These are phyloP conservation scores for Shiraia sp. DNA, from an alignment of 2,329 filamentous ascomycete species.

Conservation along the genomic window DNA sequence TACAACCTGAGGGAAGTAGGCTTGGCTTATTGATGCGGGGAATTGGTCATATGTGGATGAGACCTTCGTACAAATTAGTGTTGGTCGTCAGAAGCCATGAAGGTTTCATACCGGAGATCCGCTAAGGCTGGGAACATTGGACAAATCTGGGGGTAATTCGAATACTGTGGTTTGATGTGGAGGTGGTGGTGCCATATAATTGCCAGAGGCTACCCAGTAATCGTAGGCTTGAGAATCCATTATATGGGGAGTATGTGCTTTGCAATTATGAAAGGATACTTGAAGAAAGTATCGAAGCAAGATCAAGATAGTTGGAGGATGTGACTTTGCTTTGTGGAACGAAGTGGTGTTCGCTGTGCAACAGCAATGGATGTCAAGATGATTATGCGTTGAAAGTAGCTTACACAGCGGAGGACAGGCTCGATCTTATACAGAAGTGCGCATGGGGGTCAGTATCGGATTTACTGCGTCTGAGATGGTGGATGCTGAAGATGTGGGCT, in stretches of 20 bases:
- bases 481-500: conserved; percentile 22
- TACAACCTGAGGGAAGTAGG: conserved; percentile 39
- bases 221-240: conserved; percentile 45
- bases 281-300: conserved; percentile 9
- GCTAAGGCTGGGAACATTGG: conserved; percentile 44
- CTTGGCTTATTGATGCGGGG: conserved; percentile 34
- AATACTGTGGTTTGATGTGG: conserved; percentile 38
- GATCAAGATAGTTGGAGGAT: neutral
- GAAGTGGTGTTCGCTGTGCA: conserved; percentile 3
- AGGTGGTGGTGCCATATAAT: conserved; percentile 26
- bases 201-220: conserved; percentile 43
- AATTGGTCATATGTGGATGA: conserved; percentile 45
- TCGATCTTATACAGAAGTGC: conserved; percentile 38
- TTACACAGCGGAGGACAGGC: conserved; percentile 36
- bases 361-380: conserved; percentile 14
- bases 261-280: conserved; percentile 8
- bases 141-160: conserved; percentile 39
- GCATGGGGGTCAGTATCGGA: conserved; percentile 20
- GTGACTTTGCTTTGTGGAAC: neutral
- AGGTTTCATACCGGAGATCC: conserved; percentile 41
- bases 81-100: neutral
- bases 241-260: conserved; percentile 3
- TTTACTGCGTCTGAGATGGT: conserved; percentile 13
- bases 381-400: conserved; percentile 31
- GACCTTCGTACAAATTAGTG: conserved; percentile 24